A percentile compares a stretch with the other conserved stretches of the same genome.
These are phyloP conservation scores for Strigomonas culicis DNA, from an alignment of 208 protist genomes.

Conservation along the genomic window DNA sequence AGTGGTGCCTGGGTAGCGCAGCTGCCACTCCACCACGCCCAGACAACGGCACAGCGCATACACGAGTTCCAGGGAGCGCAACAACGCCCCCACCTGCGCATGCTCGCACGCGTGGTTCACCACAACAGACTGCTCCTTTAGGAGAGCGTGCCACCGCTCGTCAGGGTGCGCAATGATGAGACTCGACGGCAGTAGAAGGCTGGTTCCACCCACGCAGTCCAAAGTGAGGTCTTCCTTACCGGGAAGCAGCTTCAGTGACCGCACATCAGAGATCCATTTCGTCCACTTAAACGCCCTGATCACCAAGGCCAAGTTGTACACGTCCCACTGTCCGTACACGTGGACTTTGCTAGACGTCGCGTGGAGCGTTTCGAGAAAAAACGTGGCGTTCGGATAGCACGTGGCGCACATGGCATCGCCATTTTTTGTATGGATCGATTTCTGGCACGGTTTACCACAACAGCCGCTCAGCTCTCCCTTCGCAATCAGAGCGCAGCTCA, in stretches of 20 bases:
- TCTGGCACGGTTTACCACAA: conserved; percentile 42
- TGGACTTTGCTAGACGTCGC: conserved; percentile 47
- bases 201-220: conserved; percentile 28
- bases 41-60: conserved; percentile 60
- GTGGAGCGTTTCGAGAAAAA: conserved; percentile 67
- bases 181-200: conserved; percentile 21
- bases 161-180: conserved; percentile 25
- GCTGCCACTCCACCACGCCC: conserved; percentile 51
- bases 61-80: conserved; percentile 58
- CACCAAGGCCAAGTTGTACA: conserved; percentile 28
- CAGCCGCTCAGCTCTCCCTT: conserved; percentile 13
- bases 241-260: conserved; percentile 29
- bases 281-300: conserved; percentile 49
- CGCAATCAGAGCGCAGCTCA: conserved; percentile 24
- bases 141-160: conserved; percentile 28
- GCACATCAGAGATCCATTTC: conserved; percentile 33
- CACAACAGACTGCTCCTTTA: conserved; percentile 39
- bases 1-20: conserved; percentile 56
- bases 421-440: conserved; percentile 17
- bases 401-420: conserved; percentile 27
- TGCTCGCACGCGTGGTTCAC: conserved; percentile 28
- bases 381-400: conserved; percentile 42
- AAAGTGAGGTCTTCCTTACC: conserved; percentile 27
- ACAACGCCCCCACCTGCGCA: background rate
- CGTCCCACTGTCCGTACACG: conserved; percentile 45